Evolutionary conservation across 2,329 filamentous ascomycete genomes (phyloP).

Genomic region (Fusarium sp.): DNA sequence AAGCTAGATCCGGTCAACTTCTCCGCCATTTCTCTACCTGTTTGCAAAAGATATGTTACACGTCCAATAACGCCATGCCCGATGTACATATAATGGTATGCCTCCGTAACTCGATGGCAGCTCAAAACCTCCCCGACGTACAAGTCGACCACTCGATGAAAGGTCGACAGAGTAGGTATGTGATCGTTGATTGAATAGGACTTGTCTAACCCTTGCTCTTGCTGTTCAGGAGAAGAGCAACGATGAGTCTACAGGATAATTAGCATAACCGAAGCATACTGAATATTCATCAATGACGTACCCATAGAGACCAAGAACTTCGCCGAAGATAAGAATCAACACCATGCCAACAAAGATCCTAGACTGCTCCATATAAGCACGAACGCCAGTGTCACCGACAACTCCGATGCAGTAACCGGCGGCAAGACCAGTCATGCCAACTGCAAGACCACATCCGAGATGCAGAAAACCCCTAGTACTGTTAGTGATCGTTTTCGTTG

Average conservation of each 20-base stretch:
- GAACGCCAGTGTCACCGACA: conserved; percentile 92
- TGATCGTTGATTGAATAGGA: background rate
- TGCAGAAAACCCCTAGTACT: conserved; percentile 84
- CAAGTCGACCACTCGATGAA: conserved; percentile 9
- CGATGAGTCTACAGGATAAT: conserved; percentile 74
- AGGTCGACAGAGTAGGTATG: conserved; percentile 1
- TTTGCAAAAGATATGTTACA: conserved; percentile 48
- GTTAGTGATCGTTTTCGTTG: conserved; percentile 28
- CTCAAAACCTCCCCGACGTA: conserved; percentile 22
- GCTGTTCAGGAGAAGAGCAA: conserved; percentile 92
- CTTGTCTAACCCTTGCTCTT: conserved; percentile 70
- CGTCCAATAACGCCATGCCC: conserved; percentile 51
- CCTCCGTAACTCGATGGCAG: conserved; percentile 34
- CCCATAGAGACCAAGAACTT: conserved; percentile 97
- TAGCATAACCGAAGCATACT: conserved; percentile 3
- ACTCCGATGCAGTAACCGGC: conserved; percentile 97
- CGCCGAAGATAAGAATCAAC: conserved; percentile 96
- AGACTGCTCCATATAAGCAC: conserved; percentile 95
- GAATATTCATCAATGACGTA: conserved; percentile 56
- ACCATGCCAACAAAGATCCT: conserved; percentile 99
- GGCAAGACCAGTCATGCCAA: conserved; percentile 90
- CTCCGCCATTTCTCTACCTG: conserved; percentile 42
- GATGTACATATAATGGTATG: conserved; percentile 49
- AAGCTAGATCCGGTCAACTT: conserved; percentile 39
- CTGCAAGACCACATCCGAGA: conserved; percentile 86